These are phyloP conservation scores for Colletotrichum phormii DNA, from an alignment of 2,329 filamentous ascomycete species.

Conservation along the genomic window DNA sequence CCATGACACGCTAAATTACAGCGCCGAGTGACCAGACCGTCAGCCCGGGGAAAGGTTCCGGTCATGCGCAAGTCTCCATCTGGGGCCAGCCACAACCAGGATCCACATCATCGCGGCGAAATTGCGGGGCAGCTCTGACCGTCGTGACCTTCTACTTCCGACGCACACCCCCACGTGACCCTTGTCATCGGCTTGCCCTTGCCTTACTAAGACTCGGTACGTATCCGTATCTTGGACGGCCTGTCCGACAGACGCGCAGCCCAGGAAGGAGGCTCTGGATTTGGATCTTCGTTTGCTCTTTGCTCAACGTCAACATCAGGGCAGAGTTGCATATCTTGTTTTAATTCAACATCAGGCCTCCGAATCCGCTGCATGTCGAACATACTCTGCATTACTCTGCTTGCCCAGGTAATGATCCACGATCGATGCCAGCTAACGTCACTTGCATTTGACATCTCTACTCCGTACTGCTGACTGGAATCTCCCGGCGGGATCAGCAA, in stretches of 20 bases:
- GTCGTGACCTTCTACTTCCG: not conserved
- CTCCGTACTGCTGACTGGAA: not conserved
- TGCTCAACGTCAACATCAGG: not conserved
- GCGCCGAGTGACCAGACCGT: slow-evolving; percentile 17
- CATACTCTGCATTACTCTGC: not conserved
- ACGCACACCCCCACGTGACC: not conserved
- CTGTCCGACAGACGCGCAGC: not conserved
- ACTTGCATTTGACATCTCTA: not conserved
- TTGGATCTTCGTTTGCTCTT: not conserved
- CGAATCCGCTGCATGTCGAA: not conserved
- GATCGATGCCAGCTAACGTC: not conserved
- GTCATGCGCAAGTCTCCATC: slow-evolving; percentile 9
- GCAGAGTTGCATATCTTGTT: not conserved
- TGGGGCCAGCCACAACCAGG: not conserved
- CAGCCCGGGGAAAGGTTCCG: slow-evolving; percentile 35
- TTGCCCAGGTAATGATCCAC: slow-evolving; percentile 3
- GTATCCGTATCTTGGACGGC: not conserved
- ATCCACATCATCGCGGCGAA: slow-evolving; percentile 17
- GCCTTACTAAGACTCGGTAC: not conserved
- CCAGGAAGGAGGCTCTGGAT: not conserved
- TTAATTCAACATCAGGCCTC: not conserved
- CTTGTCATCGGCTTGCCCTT: not conserved
- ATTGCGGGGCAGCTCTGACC: not conserved
- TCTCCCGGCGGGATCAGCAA: not conserved
- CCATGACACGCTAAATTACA: slow-evolving; percentile 24